These are phyloP conservation scores for Emmonsiellopsis sp. DNA, from an alignment of 2,329 filamentous ascomycete species.

Conservation along the genomic window DNA sequence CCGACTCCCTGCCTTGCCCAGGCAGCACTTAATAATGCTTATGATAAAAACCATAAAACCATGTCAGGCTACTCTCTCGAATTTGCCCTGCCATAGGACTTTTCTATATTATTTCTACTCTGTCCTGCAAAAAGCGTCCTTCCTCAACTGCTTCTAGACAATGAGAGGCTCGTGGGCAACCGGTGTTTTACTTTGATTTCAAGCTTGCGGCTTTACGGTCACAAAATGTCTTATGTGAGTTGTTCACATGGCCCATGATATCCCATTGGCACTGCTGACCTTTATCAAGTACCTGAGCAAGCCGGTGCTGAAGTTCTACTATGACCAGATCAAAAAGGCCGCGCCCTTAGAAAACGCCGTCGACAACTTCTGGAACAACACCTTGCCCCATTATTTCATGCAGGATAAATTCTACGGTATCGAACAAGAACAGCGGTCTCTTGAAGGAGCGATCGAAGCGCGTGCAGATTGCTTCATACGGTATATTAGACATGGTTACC, in stretches of 20 bases:
- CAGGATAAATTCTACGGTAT: constrained; percentile 4
- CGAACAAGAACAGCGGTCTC: constrained; percentile 3
- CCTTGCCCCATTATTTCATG: constrained; percentile 3
- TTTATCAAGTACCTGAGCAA: not conserved
- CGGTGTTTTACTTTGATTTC: no score
- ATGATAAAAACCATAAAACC: no score
- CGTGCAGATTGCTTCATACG: not conserved
- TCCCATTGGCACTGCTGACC: not conserved
- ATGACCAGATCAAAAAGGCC: constrained; percentile 1
- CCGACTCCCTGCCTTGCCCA: no score
- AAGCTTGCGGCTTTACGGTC: not conserved
- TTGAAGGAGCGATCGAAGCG: not conserved
- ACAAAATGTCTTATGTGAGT: not conserved
- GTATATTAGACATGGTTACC: not conserved
- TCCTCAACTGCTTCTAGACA: no score
- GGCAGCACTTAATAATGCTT: no score
- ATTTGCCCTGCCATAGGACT: no score
- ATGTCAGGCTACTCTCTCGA: no score
- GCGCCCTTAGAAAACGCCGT: not conserved
- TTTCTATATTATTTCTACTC: no score
- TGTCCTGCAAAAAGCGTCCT: no score
- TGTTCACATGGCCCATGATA: not conserved
- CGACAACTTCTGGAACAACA: constrained; percentile 4
- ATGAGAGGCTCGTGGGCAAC: no score
- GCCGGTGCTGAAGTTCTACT: constrained; percentile 3